These are phyloP conservation scores for Kwoniella mangroviensis DNA, from an alignment of 768 basidiomycete species.

Conservation along the genomic window DNA sequence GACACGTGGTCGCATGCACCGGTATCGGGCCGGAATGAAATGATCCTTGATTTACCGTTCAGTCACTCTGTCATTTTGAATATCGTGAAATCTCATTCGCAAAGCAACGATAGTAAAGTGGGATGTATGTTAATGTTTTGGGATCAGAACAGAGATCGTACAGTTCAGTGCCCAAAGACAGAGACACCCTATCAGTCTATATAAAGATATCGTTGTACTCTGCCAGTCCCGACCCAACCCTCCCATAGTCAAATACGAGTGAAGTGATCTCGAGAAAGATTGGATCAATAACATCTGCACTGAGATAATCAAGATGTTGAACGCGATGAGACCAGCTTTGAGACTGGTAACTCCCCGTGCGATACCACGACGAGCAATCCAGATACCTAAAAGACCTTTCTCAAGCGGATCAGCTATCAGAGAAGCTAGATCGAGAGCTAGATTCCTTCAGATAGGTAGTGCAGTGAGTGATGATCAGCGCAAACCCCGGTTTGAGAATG, in stretches of 20 bases:
- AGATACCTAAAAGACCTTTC: slow-evolving; percentile 2
- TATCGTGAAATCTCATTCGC: background rate
- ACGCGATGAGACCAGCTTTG: slow-evolving; percentile 13
- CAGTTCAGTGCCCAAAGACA: too few species aligned
- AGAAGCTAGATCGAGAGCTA: background rate
- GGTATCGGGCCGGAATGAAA: background rate
- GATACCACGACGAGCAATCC: background rate
- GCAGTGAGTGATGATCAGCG: slow-evolving; percentile 6
- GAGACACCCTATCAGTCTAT: too few species aligned
- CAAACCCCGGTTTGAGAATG: background rate
- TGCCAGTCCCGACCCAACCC: too few species aligned
- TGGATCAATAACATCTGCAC: too few species aligned
- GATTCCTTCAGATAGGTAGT: slow-evolving; percentile 7
- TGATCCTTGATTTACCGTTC: background rate
- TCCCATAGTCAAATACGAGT: too few species aligned
- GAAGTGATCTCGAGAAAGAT: too few species aligned
- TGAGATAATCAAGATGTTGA: slow-evolving; percentile 4
- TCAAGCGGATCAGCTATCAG: background rate
- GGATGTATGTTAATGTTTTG: too few species aligned
- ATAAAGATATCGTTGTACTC: too few species aligned
- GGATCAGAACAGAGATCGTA: too few species aligned
- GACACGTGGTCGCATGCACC: background rate
- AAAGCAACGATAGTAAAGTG: background rate
- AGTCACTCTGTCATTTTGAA: background rate
- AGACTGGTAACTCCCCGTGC: background rate